Conservation (phyloP, 2,329 filamentous ascomycete species). For the Ascochyta rabiei region DNA sequence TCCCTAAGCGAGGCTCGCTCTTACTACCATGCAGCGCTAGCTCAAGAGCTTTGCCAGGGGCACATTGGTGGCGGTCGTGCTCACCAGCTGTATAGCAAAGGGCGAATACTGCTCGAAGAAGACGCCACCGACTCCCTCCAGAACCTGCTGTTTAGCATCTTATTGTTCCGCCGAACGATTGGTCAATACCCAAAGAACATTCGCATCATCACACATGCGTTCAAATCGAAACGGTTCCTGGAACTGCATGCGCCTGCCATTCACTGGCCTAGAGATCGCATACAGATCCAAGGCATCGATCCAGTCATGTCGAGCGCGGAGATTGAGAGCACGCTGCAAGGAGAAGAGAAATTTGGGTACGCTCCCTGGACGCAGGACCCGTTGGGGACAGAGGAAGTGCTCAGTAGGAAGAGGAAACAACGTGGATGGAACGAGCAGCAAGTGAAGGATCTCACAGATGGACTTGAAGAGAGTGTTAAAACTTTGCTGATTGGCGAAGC, state of each 20-base stretch:
- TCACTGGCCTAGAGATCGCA: constrained; percentile 49
- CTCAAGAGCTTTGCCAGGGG: constrained; percentile 30
- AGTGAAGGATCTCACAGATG: constrained; percentile 24
- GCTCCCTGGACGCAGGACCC: constrained; percentile 48
- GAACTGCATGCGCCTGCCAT: constrained; percentile 50
- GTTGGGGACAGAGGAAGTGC: constrained; percentile 44
- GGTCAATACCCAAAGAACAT: constrained; percentile 51
- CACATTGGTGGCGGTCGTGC: constrained; percentile 32
- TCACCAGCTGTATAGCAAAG: constrained; percentile 40
- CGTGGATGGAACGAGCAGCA: constrained; percentile 47
- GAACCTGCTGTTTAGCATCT: constrained; percentile 79
- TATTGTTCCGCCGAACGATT: constrained; percentile 55
- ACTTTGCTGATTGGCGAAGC: constrained; percentile 31
- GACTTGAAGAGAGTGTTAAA: constrained; percentile 39
- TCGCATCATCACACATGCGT: constrained; percentile 55
- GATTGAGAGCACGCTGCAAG: constrained; percentile 42
- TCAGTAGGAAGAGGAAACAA: constrained; percentile 48
- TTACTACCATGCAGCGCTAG: constrained; percentile 45
- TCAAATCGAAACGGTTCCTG: constrained; percentile 54
- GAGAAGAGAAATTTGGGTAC: constrained; percentile 48
- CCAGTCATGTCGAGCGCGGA: constrained; percentile 50
- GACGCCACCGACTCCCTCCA: constrained; percentile 84
- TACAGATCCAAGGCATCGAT: constrained; percentile 54
- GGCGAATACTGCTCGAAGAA: constrained; percentile 66
- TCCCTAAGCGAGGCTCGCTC: constrained; percentile 44